Conservation (phyloP, 768 basidiomycete species). For the Rhizopogon sp. region DNA sequence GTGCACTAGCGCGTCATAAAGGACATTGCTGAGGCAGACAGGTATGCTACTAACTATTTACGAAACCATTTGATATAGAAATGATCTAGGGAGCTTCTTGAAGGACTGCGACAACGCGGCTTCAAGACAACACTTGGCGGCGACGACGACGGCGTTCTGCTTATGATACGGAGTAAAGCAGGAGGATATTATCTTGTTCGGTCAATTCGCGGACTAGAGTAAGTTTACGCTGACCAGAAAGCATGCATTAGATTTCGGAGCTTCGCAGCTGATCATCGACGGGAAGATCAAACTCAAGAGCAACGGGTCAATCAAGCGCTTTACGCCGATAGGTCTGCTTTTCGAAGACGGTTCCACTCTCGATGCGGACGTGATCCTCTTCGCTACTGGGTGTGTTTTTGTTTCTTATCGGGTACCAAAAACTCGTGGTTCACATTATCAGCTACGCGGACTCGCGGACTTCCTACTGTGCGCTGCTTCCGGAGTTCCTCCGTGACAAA, state of each 20-base stretch:
- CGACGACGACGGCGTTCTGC: conserved; percentile 45
- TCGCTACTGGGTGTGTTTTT: conserved; percentile 39
- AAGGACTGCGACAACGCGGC: conserved; percentile 51
- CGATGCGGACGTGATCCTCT: conserved; percentile 45
- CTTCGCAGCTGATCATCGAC: conserved; percentile 37
- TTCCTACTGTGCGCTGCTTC: conserved; percentile 13
- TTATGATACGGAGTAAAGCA: conserved; percentile 40
- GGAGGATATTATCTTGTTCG: conserved; percentile 69
- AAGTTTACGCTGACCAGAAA: not conserved
- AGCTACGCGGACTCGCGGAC: conserved; percentile 18
- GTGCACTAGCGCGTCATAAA: conserved; percentile 33
- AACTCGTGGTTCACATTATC: not conserved
- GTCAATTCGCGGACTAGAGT: not conserved
- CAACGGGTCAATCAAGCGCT: conserved; percentile 35
- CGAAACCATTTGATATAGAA: not conserved
- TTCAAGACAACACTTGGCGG: conserved; percentile 51
- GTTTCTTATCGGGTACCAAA: not conserved
- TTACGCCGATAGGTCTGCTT: conserved; percentile 33
- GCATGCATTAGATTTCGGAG: conserved; percentile 29
- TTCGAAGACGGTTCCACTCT: conserved; percentile 39
- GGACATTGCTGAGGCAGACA: conserved; percentile 51
- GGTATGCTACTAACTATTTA: conserved; percentile 26
- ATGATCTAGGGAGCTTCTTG: conserved; percentile 41
- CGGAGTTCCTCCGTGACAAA: conserved; percentile 9
- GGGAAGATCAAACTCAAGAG: conserved; percentile 45